A percentile compares a stretch with the other conserved stretches of the same genome.
These are phyloP conservation scores for Sugiyamaella floridensis DNA, from an alignment of 805 yeast species.

Conservation along the genomic window DNA sequence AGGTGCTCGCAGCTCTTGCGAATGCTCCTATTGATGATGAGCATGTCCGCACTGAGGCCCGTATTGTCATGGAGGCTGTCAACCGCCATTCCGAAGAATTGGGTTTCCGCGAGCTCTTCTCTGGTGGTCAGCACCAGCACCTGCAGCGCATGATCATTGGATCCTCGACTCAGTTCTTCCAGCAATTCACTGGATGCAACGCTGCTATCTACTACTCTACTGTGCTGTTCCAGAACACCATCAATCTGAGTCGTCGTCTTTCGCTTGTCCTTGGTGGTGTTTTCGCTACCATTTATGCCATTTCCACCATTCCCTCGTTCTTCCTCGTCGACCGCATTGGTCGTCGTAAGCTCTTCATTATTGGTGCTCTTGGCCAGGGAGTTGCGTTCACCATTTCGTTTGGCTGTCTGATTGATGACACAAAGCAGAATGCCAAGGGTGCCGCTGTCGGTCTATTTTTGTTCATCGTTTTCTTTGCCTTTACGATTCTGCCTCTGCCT, in stretches of 20 bases:
- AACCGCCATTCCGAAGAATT: conserved; percentile 12
- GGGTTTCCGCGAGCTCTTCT: conserved; percentile 25
- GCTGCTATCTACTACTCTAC: conserved; percentile 23
- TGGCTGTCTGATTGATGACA: conserved; percentile 18
- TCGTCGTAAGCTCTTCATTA: conserved; percentile 53
- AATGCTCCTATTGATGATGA: conserved; percentile 7
- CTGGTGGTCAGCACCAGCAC: conserved; percentile 53
- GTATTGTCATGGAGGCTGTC: conserved; percentile 17
- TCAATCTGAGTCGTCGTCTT: conserved; percentile 12
- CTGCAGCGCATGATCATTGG: conserved; percentile 55
- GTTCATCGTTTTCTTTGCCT: conserved; percentile 22
- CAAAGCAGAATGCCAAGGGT: conserved; percentile 17
- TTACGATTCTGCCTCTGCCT: conserved; percentile 21
- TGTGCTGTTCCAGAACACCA: conserved; percentile 18
- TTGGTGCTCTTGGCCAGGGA: conserved; percentile 47
- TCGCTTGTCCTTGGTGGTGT: conserved; percentile 22
- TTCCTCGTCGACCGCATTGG: conserved; percentile 38
- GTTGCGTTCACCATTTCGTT: conserved; percentile 22
- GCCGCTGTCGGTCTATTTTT: conserved; percentile 21
- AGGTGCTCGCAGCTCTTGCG: conserved; percentile 46
- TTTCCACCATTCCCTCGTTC: conserved; percentile 33
- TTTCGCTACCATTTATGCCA: conserved; percentile 20
- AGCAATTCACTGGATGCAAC: conserved; percentile 30
- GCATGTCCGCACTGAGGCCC: conserved; percentile 14
- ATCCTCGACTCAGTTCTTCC: conserved; percentile 48